Conservation (phyloP, 352 stramenopile species). For the Phytopythium cucurbitacearum region DNA sequence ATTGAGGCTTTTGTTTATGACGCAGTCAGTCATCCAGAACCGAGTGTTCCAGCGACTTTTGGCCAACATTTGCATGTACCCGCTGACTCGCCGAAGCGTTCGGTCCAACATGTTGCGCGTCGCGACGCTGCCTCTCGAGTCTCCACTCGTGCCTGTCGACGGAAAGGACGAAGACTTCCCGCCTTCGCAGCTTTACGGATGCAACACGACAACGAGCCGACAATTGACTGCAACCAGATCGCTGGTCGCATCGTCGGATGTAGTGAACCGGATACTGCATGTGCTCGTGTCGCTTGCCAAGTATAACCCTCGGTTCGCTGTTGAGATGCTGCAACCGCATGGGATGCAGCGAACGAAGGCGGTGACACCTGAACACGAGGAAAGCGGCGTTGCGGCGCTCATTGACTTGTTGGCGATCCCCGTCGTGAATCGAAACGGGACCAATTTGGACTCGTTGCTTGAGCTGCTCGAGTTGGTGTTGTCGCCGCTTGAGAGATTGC, state of each 20-base stretch:
- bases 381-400: constrained; percentile 60
- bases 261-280: constrained; percentile 87
- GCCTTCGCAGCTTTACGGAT: constrained; percentile 51
- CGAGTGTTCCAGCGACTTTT: constrained; percentile 77
- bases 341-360: constrained; percentile 33
- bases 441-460: constrained; percentile 91
- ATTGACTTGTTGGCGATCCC: constrained; percentile 88
- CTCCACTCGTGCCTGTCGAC: constrained; percentile 28
- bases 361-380: constrained; percentile 3
- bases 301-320: constrained; percentile 87
- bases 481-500: constrained; percentile 81
- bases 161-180: constrained; percentile 52
- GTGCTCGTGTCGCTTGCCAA: constrained; percentile 88
- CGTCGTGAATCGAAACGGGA: constrained; percentile 84
- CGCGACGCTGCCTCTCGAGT: constrained; percentile 44
- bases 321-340: constrained; percentile 81
- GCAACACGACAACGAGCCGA: constrained; percentile 17
- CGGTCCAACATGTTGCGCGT: constrained; percentile 60
- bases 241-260: constrained; percentile 67
- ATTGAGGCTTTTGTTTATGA: constrained; percentile 76
- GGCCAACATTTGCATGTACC: constrained; percentile 78
- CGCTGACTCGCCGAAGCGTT: constrained; percentile 56
- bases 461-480: constrained; percentile 89
- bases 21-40: constrained; percentile 77
- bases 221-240: constrained; percentile 2